Evolutionary conservation across 495 filamentous ascomycete species (phyloP).

Genomic region (Penicillium antarcticum): DNA sequence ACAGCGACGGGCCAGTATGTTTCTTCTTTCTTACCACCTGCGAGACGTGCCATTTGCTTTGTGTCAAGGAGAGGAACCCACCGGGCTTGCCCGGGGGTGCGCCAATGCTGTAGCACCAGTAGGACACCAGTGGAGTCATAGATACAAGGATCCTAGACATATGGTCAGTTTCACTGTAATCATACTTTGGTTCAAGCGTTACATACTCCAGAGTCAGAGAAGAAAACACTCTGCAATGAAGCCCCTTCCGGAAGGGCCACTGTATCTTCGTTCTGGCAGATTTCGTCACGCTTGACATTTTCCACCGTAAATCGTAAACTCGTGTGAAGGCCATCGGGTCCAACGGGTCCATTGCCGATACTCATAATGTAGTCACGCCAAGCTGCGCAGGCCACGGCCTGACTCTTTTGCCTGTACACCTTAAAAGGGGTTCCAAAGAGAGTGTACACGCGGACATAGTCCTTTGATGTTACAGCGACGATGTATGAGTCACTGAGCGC

Average conservation of each 20-base stretch:
- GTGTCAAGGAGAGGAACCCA: slow-evolving; percentile 95
- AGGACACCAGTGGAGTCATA: slow-evolving; percentile 89
- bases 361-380: slow-evolving; percentile 94
- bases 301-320: slow-evolving; percentile 83
- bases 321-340: slow-evolving; percentile 65
- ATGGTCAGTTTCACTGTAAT: slow-evolving; percentile 15
- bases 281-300: slow-evolving; percentile 89
- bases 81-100: slow-evolving; percentile 72
- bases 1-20: slow-evolving; percentile 95
- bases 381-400: slow-evolving; percentile 85
- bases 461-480: slow-evolving; percentile 75
- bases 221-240: slow-evolving; percentile 78
- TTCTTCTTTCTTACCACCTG: slow-evolving; percentile 80
- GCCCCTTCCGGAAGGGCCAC: slow-evolving; percentile 75
- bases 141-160: slow-evolving; percentile 75
- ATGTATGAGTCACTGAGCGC: slow-evolving; percentile 91
- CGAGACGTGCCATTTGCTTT: slow-evolving; percentile 72
- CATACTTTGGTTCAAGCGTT: background rate
- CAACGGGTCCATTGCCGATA: slow-evolving; percentile 85
- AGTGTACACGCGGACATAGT: slow-evolving; percentile 90
- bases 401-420: slow-evolving; percentile 88
- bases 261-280: slow-evolving; percentile 86
- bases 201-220: slow-evolving; percentile 78
- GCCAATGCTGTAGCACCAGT: slow-evolving; percentile 87
- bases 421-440: slow-evolving; percentile 86